These are phyloP conservation scores for Fusarium nanum DNA, from an alignment of 2,329 filamentous ascomycete species.

Conservation along the genomic window DNA sequence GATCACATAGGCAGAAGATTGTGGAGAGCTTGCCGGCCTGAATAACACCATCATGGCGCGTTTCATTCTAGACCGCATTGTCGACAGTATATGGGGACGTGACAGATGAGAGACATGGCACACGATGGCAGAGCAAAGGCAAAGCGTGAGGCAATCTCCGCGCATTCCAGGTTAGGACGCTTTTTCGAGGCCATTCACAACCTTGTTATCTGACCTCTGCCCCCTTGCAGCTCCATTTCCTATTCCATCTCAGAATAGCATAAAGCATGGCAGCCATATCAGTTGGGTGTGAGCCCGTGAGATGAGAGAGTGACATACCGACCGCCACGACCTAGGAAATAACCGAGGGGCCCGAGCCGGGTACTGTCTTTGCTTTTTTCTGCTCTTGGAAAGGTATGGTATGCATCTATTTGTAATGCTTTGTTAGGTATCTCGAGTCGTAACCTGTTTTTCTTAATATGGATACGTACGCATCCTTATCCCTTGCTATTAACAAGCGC, in stretches of 20 bases:
- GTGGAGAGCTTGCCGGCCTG: conserved; percentile 20
- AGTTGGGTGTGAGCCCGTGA: background rate
- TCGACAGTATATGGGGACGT: conserved; percentile 23
- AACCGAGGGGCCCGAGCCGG: conserved; percentile 31
- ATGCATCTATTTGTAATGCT: conserved; percentile 2
- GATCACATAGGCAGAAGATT: conserved; percentile 8
- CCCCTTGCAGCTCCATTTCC: conserved; percentile 29
- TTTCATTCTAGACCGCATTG: conserved; percentile 31
- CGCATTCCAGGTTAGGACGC: conserved; percentile 24
- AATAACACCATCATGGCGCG: conserved; percentile 30
- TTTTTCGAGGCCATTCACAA: conserved; percentile 8
- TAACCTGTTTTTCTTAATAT: conserved; percentile 12
- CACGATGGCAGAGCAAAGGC: conserved; percentile 14
- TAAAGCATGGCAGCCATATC: conserved; percentile 13
- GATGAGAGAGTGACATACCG: conserved; percentile 1
- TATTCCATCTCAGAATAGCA: background rate
- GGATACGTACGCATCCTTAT: conserved; percentile 4
- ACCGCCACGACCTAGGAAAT: conserved; percentile 8
- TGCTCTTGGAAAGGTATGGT: conserved; percentile 3
- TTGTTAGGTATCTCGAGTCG: background rate
- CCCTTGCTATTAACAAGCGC: conserved; percentile 17
- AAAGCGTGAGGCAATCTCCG: conserved; percentile 24
- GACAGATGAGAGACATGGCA: conserved; percentile 28
- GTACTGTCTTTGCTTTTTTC: conserved; percentile 26
- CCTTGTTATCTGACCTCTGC: conserved; percentile 21